Evolutionary conservation across 257 asterid species (phyloP).

Genomic region (Forsythia viridissima): DNA sequence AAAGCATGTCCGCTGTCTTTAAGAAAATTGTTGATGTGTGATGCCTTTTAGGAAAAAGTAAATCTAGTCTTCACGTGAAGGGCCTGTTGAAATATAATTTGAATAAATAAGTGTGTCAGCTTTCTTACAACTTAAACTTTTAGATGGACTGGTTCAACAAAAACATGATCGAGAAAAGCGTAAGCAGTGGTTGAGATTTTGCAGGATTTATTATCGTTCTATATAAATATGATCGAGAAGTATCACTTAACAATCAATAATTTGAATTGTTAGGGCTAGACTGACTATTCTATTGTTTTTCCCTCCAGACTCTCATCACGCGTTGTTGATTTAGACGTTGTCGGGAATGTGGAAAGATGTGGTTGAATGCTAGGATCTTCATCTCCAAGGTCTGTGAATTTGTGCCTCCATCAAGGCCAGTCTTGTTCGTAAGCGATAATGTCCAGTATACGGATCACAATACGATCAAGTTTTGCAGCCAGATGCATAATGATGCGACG

Average conservation of each 20-base stretch:
- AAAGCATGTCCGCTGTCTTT: background rate
- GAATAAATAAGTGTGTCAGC: too few species aligned
- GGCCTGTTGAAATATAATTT: too few species aligned
- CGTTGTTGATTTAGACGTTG: constrained; percentile 22
- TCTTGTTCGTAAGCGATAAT: constrained; percentile 19
- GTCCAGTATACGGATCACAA: constrained; percentile 9
- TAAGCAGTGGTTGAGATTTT: background rate
- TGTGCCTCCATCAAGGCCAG: constrained; percentile 18
- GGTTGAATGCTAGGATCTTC: constrained; percentile 23
- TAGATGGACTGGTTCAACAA: background rate
- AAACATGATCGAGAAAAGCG: background rate
- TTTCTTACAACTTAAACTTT: background rate
- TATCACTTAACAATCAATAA: background rate
- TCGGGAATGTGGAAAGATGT: constrained; percentile 61
- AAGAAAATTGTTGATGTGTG: background rate
- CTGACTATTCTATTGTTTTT: constrained; percentile 3
- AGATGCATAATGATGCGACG: constrained; percentile 32
- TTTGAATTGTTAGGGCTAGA: background rate
- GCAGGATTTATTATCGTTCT: background rate
- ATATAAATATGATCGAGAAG: background rate
- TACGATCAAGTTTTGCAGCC: constrained; percentile 22
- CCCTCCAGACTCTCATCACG: constrained; percentile 25
- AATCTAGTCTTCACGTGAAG: too few species aligned
- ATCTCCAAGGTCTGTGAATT: constrained; percentile 17
- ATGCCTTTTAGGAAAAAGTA: background rate